Evolutionary conservation across 805 yeast species (phyloP), one percentile per base, ranked within the genome.

Genomic region (Saccharomycodes ludwigii): DNA sequence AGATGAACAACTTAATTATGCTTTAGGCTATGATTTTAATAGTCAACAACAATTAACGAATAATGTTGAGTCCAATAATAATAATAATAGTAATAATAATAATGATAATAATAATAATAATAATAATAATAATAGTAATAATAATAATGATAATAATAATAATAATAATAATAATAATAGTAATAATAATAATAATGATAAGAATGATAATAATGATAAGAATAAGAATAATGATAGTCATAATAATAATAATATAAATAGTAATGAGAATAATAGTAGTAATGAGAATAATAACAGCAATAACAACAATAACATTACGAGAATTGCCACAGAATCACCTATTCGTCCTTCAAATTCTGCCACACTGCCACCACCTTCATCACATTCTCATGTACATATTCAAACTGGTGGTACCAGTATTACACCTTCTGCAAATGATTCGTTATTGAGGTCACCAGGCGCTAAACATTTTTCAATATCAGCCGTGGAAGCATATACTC

Each of bases 401-500:
- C 32, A 29, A 15, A 18, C 8, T 18, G 20, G 8, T 34, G 24
- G 29, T 40, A 13, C 17, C 27, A 36, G 15, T 24, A 40, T 27
- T 13, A 34, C 33, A 12, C 31, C 44, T 29, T 16, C 37, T 19
- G 25, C 36, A 29, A 30, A 38, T 29, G 54, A 45, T 17, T 32
- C 52, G 1, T 30, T 51, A 18, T 32, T 51, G 29, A 39, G 50
- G 26, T 53, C 58, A 4, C 68, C 68, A 10, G 9, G n/a, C 5
- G 50, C 58, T 1, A 66, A 66, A 37, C 59, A 67, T 5, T 64
- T 58, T 39, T 61, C 63, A 30, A 58, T 63, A 2, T 61, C 65
- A 19, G 68, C 74, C n/a, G 50, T 70, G 40, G 80, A 73, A 42
- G 76, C 78, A 4, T 71, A 69, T 41, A 73, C 82, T 0, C 80